These are phyloP conservation scores for Candida parachauliodes DNA, from an alignment of 805 yeast species.

Conservation along the genomic window DNA sequence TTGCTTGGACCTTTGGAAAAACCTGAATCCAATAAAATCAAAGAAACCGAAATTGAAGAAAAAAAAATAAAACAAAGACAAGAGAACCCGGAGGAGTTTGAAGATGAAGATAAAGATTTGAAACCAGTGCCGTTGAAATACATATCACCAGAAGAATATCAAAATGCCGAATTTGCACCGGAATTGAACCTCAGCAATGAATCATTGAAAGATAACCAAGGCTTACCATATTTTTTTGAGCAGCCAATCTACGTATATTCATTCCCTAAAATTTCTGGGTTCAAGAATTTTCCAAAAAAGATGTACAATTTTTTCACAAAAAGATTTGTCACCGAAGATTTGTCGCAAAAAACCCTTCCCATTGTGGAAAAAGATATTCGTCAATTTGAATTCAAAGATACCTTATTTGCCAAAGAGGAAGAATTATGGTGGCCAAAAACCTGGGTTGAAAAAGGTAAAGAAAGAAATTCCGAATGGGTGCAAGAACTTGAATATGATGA, in stretches of 20 bases:
- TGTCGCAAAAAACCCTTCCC: slow-evolving; percentile 52
- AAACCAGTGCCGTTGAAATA: slow-evolving; percentile 61
- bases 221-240: slow-evolving; percentile 58
- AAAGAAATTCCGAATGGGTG: slow-evolving; percentile 83
- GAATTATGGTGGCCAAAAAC: slow-evolving; percentile 83
- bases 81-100: slow-evolving; percentile 5
- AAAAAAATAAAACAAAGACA: slow-evolving; percentile 2
- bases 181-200: slow-evolving; percentile 46
- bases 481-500: slow-evolving; percentile 68
- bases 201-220: slow-evolving; percentile 28
- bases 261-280: slow-evolving; percentile 77
- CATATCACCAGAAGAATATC: slow-evolving; percentile 57
- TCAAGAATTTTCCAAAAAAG: slow-evolving; percentile 69
- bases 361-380: slow-evolving; percentile 52
- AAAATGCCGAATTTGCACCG: slow-evolving; percentile 51
- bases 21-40: slow-evolving; percentile 17
- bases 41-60: slow-evolving; percentile 6
- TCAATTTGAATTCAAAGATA: slow-evolving; percentile 47
- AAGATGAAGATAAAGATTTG: slow-evolving; percentile 7
- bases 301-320: slow-evolving; percentile 74
- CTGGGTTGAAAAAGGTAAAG: slow-evolving; percentile 78
- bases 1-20: slow-evolving; percentile 79
- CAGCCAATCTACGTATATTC: slow-evolving; percentile 79
- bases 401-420: slow-evolving; percentile 50
- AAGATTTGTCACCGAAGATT: slow-evolving; percentile 65